Percentiles rank a stretch among this genome's conserved stretches.
Conservation (phyloP, 2,329 filamentous ascomycete genomes). For the Thielaviopsis euricoi region DNA sequence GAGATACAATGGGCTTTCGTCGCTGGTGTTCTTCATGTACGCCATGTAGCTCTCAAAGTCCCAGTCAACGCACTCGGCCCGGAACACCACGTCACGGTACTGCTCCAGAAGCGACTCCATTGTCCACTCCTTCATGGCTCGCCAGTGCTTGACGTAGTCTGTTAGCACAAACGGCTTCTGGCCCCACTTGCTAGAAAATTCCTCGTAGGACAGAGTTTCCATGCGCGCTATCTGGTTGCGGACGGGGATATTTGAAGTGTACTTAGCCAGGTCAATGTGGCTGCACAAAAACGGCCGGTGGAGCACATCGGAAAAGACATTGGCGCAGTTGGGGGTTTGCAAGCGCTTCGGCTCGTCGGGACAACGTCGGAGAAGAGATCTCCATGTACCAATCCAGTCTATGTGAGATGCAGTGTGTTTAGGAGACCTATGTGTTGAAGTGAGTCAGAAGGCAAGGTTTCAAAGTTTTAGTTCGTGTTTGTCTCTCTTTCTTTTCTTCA, state of each 20-base stretch:
- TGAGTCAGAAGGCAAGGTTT: not conserved
- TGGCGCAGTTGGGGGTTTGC: conserved; percentile 51
- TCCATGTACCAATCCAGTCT: conserved; percentile 39
- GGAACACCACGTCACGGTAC: conserved; percentile 54
- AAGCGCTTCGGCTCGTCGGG: conserved; percentile 26
- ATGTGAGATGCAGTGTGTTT: conserved; percentile 1
- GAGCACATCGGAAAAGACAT: conserved; percentile 77
- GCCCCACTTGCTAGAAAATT: conserved; percentile 64
- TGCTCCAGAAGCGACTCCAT: conserved; percentile 46
- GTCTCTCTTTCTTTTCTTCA: no score
- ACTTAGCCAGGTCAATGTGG: conserved; percentile 51
- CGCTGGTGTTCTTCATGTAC: conserved; percentile 64
- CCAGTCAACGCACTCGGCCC: conserved; percentile 92
- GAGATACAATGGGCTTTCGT: conserved; percentile 84
- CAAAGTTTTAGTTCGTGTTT: not conserved
- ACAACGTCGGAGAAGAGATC: conserved; percentile 55
- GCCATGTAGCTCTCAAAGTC: conserved; percentile 60
- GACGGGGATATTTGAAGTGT: conserved; percentile 52
- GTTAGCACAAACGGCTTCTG: conserved; percentile 77
- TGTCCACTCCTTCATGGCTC: conserved; percentile 58
- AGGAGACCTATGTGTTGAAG: conserved; percentile 14
- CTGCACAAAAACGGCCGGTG: conserved; percentile 85
- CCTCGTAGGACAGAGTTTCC: conserved; percentile 47
- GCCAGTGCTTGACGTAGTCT: conserved; percentile 65
- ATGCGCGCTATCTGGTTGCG: conserved; percentile 59